phyloP scores from a whole-genome alignment of 352 stramenopile species.

The Phytophthora cryptogea region DNA sequence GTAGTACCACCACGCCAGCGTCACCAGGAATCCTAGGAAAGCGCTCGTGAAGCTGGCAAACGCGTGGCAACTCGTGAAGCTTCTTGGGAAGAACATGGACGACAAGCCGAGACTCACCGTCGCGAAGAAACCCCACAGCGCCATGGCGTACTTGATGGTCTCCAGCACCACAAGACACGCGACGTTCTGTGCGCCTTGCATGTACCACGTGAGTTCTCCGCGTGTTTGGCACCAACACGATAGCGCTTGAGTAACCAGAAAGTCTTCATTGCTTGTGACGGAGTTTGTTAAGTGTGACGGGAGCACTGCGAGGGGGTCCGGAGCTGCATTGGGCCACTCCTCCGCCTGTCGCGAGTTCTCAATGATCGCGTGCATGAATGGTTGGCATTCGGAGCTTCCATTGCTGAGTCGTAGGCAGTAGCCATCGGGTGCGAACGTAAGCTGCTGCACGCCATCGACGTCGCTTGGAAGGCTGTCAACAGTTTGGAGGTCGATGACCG shows the following conservation, averaged over 20 bases:
- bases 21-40: constrained; percentile 41
- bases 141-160: constrained; percentile 50
- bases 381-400: constrained; percentile 44
- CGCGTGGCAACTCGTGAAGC: constrained; percentile 16
- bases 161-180: constrained; percentile 66
- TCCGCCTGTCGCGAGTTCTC: constrained; percentile 17
- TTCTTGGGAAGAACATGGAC: constrained; percentile 20
- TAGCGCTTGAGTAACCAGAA: constrained; percentile 32
- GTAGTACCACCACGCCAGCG: constrained; percentile 62
- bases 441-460: constrained; percentile 10
- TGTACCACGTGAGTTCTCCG: constrained; percentile 42
- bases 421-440: constrained; percentile 49
- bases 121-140: constrained; percentile 44
- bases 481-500: constrained; percentile 33
- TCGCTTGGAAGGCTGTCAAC: neutral
- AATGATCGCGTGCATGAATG: constrained; percentile 46
- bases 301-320: constrained; percentile 5
- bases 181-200: constrained; percentile 57
- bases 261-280: constrained; percentile 19
- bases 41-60: constrained; percentile 46
- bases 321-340: constrained; percentile 15
- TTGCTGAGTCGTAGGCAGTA: constrained; percentile 49
- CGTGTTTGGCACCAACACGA: constrained; percentile 51
- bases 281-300: constrained; percentile 9
- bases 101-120: constrained; percentile 27